A percentile compares a stretch with the other conserved stretches of the same genome.
Conservation (phyloP, 129 eudicot species). For the Solidago caesia region DNA sequence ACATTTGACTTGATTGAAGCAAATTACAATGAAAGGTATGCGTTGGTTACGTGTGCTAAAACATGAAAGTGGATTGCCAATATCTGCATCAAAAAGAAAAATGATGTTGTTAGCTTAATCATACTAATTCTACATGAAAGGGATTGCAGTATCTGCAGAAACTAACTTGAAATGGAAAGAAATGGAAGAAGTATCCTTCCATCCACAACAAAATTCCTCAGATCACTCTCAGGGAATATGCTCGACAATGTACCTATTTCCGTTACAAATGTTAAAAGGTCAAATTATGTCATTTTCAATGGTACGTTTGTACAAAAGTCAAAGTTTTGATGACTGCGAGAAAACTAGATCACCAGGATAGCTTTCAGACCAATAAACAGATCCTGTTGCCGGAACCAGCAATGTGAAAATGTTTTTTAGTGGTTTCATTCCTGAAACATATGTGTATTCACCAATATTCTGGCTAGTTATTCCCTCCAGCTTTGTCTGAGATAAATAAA, state of each 20-base stretch:
- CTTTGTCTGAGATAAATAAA: constrained; percentile 66
- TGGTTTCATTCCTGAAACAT: constrained; percentile 68
- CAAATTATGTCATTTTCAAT: not conserved
- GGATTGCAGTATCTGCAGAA: not conserved
- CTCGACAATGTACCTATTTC: constrained; percentile 47
- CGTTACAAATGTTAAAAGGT: constrained; percentile 7
- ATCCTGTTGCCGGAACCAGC: constrained; percentile 76
- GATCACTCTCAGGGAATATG: constrained; percentile 52
- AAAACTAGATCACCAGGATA: constrained; percentile 61
- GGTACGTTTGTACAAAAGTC: not conserved
- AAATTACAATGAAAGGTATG: constrained; percentile 4
- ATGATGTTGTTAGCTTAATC: constrained; percentile 28
- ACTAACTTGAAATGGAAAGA: constrained; percentile 71
- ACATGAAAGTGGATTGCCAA: constrained; percentile 75
- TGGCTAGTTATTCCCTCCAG: constrained; percentile 60
- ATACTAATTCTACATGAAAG: constrained; percentile 17
- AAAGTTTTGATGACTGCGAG: constrained; percentile 18
- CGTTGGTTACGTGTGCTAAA: constrained; percentile 61
- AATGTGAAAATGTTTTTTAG: constrained; percentile 39
- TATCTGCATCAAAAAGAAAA: constrained; percentile 49
- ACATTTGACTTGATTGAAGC: not conserved
- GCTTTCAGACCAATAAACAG: constrained; percentile 69
- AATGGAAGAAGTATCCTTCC: constrained; percentile 73
- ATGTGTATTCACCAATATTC: constrained; percentile 46
- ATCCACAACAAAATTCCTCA: constrained; percentile 58